phyloP scores from a whole-genome alignment of 495 filamentous ascomycete genomes.

The Delitschia confertaspora region DNA sequence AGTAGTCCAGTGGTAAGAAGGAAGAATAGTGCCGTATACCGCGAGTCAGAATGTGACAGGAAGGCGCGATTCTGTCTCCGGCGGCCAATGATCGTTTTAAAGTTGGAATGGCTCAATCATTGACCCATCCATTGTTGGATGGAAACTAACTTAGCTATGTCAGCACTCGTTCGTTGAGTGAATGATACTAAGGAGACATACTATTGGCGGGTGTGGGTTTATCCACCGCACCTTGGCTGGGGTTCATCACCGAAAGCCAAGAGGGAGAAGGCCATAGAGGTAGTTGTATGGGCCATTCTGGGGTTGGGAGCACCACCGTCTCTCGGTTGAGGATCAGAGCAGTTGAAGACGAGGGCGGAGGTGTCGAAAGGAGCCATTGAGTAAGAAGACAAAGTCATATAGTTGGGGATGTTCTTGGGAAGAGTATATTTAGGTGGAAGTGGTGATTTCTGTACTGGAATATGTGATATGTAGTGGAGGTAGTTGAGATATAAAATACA shows the following conservation, averaged over 20 bases:
- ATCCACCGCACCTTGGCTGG: constrained; percentile 18
- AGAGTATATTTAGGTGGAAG: no score
- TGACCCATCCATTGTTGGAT: constrained; percentile 15
- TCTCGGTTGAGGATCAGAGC: constrained; percentile 11
- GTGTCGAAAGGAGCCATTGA: constrained; percentile 4
- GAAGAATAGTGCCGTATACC: no score
- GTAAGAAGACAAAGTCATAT: no score
- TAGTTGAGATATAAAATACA: no score
- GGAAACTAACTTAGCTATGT: constrained; percentile 2
- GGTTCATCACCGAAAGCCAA: constrained; percentile 3
- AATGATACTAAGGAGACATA: background rate
- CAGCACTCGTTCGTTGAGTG: background rate
- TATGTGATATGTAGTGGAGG: no score
- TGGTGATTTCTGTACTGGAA: no score
- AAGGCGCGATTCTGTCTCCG: background rate
- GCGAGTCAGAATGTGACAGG: constrained; percentile 1
- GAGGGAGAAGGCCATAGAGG: constrained; percentile 3
- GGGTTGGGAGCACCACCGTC: constrained; percentile 18
- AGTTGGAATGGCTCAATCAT: no score
- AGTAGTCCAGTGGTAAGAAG: no score
- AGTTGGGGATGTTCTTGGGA: no score
- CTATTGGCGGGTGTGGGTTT: background rate
- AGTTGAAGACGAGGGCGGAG: background rate
- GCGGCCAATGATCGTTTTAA: no score
- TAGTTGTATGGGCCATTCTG: background rate